Conservation (phyloP, 495 filamentous ascomycete species). For the Tirmania nivea region DNA sequence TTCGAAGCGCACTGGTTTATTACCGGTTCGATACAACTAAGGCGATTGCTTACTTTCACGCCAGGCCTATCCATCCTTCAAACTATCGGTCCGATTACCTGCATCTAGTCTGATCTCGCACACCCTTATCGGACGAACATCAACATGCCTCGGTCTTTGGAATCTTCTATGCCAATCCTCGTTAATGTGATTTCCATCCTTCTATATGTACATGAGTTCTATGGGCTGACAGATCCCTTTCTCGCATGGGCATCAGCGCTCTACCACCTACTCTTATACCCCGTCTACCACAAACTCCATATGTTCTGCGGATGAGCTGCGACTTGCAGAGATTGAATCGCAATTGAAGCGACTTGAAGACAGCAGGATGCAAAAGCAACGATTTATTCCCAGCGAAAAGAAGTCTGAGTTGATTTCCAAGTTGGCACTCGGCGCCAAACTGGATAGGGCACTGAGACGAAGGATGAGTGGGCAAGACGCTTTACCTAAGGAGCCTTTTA, state of each 20-base stretch:
- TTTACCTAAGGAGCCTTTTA: slow-evolving; percentile 25
- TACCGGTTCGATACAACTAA: too few species aligned
- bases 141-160: neutral
- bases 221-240: neutral
- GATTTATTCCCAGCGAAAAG: slow-evolving; percentile 59
- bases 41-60: too few species aligned
- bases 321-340: slow-evolving; percentile 38
- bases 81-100: too few species aligned
- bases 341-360: slow-evolving; percentile 80
- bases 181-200: neutral
- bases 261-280: neutral
- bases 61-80: too few species aligned
- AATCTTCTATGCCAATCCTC: neutral
- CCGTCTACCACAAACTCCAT: neutral
- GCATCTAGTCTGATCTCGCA: too few species aligned
- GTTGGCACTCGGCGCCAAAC: slow-evolving; percentile 76
- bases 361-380: slow-evolving; percentile 62
- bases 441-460: slow-evolving; percentile 74
- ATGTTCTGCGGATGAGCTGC: neutral
- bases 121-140: too few species aligned
- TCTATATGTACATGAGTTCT: neutral
- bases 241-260: neutral
- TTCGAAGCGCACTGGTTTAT: too few species aligned
- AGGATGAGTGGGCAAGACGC: slow-evolving; percentile 87
- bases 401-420: slow-evolving; percentile 76